These are phyloP conservation scores for Petunia hybrid DNA, from an alignment of 305 asterid genomes.

Conservation along the genomic window DNA sequence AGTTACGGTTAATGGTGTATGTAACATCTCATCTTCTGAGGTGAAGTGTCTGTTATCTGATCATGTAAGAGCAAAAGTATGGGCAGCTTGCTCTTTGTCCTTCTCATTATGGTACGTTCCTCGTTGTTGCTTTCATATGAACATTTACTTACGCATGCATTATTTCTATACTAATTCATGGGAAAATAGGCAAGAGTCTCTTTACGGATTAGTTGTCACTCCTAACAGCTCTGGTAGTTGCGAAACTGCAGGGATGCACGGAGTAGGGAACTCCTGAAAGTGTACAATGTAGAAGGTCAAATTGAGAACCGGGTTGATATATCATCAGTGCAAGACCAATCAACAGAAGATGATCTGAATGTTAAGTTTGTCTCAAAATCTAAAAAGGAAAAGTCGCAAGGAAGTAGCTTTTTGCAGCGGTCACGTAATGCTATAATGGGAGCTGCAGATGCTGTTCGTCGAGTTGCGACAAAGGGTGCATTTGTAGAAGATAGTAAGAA, in stretches of 20 bases:
- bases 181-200: slow-evolving; percentile 10
- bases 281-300: slow-evolving; percentile 84
- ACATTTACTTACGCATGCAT: background rate
- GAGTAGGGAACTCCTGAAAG: slow-evolving; percentile 84
- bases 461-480: slow-evolving; percentile 88
- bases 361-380: slow-evolving; percentile 76
- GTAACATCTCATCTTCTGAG: slow-evolving; percentile 85
- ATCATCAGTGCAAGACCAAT: slow-evolving; percentile 69
- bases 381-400: slow-evolving; percentile 91
- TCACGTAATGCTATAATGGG: slow-evolving; percentile 96
- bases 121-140: slow-evolving; percentile 22
- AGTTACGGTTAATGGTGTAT: slow-evolving; percentile 82
- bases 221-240: slow-evolving; percentile 38
- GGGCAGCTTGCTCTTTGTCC: slow-evolving; percentile 81
- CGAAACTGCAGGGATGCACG: slow-evolving; percentile 86
- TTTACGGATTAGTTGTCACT: slow-evolving; percentile 12
- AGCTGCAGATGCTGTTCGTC: slow-evolving; percentile 96
- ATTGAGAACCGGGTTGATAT: slow-evolving; percentile 75
- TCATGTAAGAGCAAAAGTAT: slow-evolving; percentile 67
- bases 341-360: slow-evolving; percentile 73
- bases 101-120: slow-evolving; percentile 83
- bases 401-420: slow-evolving; percentile 73
- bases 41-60: slow-evolving; percentile 81
- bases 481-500: slow-evolving; percentile 75
- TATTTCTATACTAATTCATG: background rate